These are phyloP conservation scores for Cladophialophora immunda DNA, from an alignment of 2,329 filamentous ascomycete genomes.

Conservation along the genomic window DNA sequence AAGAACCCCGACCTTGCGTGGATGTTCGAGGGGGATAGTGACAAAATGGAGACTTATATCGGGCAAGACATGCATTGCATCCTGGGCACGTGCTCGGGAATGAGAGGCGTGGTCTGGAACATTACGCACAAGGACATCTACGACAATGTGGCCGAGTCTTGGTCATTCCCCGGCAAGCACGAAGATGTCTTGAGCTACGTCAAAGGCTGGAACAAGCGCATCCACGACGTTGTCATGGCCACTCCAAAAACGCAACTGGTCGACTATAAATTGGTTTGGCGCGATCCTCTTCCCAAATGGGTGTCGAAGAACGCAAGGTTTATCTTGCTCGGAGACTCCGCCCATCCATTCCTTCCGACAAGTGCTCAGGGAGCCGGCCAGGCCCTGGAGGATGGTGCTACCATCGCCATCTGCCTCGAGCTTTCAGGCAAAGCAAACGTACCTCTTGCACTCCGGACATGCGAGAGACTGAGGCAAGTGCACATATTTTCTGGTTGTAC, in stretches of 20 bases:
- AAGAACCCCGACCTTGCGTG: conserved; percentile 10
- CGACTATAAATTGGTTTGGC: conserved; percentile 44
- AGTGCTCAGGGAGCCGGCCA: conserved; percentile 59
- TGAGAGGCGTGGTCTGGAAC: conserved; percentile 39
- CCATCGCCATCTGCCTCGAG: conserved; percentile 54
- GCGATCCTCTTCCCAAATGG: conserved; percentile 42
- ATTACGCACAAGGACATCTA: conserved; percentile 56
- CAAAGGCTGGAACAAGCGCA: conserved; percentile 61
- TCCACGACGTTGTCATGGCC: conserved; percentile 54
- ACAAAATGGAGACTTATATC: conserved; percentile 26
- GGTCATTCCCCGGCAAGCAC: conserved; percentile 62
- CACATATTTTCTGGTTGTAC: too few relatives aligned
- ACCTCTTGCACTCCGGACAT: conserved; percentile 4
- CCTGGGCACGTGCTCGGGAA: conserved; percentile 46
- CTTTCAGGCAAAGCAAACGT: conserved; percentile 30
- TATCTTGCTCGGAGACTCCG: conserved; percentile 59
- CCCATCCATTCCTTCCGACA: conserved; percentile 60
- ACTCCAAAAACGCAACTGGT: conserved; percentile 43
- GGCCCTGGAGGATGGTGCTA: conserved; percentile 60
- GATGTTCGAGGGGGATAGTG: conserved; percentile 18
- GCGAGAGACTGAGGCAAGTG: conserved; percentile 10
- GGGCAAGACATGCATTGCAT: conserved; percentile 20
- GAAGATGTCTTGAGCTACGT: conserved; percentile 61
- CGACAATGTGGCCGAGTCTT: conserved; percentile 53
- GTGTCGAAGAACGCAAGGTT: conserved; percentile 43